These are phyloP conservation scores for Sequoiadendron giganteum DNA, from an alignment of 75 land plant genomes.

Conservation along the genomic window DNA sequence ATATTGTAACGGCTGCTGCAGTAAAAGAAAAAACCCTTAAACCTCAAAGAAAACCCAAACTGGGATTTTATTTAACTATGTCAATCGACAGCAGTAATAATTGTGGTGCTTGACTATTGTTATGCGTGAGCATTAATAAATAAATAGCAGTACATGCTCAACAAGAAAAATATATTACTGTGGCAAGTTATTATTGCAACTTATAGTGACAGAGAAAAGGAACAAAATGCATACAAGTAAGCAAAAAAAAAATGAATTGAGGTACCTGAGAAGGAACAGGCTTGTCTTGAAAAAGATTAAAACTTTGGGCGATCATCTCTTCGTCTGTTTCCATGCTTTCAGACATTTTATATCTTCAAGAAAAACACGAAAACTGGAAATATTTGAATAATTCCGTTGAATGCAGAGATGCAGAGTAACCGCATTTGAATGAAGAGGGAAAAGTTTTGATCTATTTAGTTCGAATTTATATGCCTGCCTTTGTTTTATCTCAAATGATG, in stretches of 20 bases:
- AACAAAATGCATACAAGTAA: background rate
- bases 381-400: no score
- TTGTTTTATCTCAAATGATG: no score
- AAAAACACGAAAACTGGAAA: no score
- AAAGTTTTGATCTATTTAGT: no score
- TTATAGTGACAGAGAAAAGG: background rate
- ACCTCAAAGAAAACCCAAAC: background rate
- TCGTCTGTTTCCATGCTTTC: slow-evolving; percentile 11
- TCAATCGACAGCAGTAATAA: background rate
- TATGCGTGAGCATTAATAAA: background rate
- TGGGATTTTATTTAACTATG: background rate
- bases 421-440: no score
- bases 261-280: slow-evolving; percentile 7
- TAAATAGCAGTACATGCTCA: background rate
- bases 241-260: background rate
- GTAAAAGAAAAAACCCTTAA: background rate
- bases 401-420: no score
- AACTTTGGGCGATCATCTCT: background rate
- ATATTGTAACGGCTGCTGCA: background rate
- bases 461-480: no score
- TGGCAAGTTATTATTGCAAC: background rate
- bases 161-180: background rate
- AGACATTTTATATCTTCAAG: background rate
- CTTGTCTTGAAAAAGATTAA: slow-evolving; percentile 14
- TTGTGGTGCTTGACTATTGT: background rate